Percentiles rank a stretch among this genome's conserved stretches.
phyloP scores from a whole-genome alignment of 2,329 filamentous ascomycete species.

The Metarhizium sp. region DNA sequence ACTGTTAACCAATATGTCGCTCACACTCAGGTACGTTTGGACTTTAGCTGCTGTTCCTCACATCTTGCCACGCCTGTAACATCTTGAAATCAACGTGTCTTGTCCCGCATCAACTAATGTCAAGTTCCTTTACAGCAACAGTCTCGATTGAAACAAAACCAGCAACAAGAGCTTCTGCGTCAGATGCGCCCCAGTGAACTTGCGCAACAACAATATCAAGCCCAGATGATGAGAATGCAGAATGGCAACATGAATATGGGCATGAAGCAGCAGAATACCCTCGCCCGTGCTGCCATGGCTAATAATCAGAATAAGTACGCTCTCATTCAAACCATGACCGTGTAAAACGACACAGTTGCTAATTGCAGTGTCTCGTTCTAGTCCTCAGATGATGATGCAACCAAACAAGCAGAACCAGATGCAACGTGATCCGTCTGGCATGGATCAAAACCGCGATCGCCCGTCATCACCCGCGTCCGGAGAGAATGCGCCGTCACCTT shows the following conservation, averaged over 20 bases:
- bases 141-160: slow-evolving; percentile 63
- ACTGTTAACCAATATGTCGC: slow-evolving; percentile 67
- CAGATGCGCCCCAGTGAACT: slow-evolving; percentile 56
- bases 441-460: slow-evolving; percentile 74
- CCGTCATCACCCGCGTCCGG: slow-evolving; percentile 73
- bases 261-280: slow-evolving; percentile 49
- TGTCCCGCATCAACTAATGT: neutral
- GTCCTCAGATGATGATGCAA: slow-evolving; percentile 63
- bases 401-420: slow-evolving; percentile 70
- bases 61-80: neutral
- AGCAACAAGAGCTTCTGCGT: slow-evolving; percentile 69
- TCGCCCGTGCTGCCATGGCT: slow-evolving; percentile 68
- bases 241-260: slow-evolving; percentile 51
- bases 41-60: neutral
- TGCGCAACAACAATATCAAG: slow-evolving; percentile 45
- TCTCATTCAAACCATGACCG: neutral
- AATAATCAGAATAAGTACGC: slow-evolving; percentile 67
- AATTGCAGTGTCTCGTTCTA: slow-evolving; percentile 19
- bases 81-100: neutral
- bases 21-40: slow-evolving; percentile 63
- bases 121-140: slow-evolving; percentile 40
- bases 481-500: slow-evolving; percentile 86
- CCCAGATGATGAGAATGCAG: slow-evolving; percentile 60
- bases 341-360: neutral
- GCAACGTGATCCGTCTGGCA: slow-evolving; percentile 78